Evolutionary conservation across 306 rosid genomes (phyloP).

Genomic region (Prunus mongolica): DNA sequence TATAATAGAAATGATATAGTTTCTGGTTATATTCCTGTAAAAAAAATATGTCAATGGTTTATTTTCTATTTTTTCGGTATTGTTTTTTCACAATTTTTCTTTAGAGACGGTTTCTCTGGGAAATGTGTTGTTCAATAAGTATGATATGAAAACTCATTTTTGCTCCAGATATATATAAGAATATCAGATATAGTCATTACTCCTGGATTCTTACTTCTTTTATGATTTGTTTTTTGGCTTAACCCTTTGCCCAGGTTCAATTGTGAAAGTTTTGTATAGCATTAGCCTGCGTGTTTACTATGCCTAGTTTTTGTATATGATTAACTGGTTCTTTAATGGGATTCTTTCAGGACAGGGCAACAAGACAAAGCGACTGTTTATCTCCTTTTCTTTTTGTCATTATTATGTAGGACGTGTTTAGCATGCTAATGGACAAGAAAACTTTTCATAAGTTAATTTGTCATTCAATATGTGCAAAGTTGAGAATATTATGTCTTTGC

Average conservation of each 20-base stretch:
- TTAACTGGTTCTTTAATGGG: background rate
- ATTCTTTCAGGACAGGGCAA: too few species aligned
- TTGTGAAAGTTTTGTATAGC: background rate
- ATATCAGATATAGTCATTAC: background rate
- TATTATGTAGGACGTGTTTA: too few species aligned
- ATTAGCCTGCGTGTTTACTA: background rate
- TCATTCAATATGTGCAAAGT: background rate
- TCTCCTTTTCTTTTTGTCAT: too few species aligned
- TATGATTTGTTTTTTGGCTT: background rate
- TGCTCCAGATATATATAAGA: background rate
- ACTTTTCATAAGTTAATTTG: too few species aligned
- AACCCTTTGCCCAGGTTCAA: too few species aligned
- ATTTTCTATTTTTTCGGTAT: background rate
- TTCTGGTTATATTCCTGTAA: conserved; percentile 21
- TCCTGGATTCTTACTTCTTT: background rate
- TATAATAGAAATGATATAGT: background rate
- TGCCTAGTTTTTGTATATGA: background rate
- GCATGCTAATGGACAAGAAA: too few species aligned
- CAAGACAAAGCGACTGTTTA: too few species aligned
- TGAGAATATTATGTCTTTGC: background rate
- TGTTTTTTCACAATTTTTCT: background rate
- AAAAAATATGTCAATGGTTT: conserved; percentile 13
- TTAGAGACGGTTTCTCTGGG: background rate
- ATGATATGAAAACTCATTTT: background rate
- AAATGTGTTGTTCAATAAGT: conserved; percentile 19